These are phyloP conservation scores for Chaetomium sp. DNA, from an alignment of 2,329 filamentous ascomycete species.

Conservation along the genomic window DNA sequence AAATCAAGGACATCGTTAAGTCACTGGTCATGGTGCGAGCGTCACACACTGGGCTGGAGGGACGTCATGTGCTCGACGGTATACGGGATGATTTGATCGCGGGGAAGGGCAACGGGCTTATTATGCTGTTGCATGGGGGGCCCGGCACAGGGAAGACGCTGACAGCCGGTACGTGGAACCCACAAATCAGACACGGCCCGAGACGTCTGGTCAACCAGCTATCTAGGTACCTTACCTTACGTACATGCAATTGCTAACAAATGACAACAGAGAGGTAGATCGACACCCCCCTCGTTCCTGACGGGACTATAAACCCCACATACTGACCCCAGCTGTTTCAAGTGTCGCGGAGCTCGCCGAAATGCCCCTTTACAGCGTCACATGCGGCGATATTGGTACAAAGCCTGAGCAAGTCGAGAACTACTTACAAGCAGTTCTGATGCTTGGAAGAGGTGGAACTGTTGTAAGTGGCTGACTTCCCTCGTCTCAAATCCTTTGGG, in stretches of 20 bases:
- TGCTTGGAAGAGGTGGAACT: background rate
- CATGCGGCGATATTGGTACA: conserved; percentile 1
- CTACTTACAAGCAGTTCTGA: background rate
- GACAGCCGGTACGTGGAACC: background rate
- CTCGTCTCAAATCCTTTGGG: background rate
- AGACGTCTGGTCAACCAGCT: too few species aligned
- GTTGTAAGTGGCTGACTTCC: background rate
- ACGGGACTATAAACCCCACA: background rate
- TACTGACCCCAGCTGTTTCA: background rate
- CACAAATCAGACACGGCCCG: background rate
- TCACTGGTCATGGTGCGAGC: background rate
- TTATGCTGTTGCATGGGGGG: background rate
- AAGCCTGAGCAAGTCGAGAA: conserved; percentile 1
- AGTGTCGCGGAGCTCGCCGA: background rate
- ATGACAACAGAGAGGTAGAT: background rate
- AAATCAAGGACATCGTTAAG: background rate
- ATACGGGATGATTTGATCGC: background rate
- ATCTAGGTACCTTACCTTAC: too few species aligned
- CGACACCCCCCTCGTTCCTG: too few species aligned
- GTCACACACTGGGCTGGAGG: background rate
- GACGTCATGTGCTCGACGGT: background rate
- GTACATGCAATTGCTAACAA: too few species aligned
- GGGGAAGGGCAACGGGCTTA: background rate
- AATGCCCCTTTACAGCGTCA: background rate
- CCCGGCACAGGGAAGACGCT: background rate